Percentiles rank a stretch among this genome's conserved stretches.
phyloP scores from a whole-genome alignment of 768 basidiomycete genomes.

The Serendipita indica region DNA sequence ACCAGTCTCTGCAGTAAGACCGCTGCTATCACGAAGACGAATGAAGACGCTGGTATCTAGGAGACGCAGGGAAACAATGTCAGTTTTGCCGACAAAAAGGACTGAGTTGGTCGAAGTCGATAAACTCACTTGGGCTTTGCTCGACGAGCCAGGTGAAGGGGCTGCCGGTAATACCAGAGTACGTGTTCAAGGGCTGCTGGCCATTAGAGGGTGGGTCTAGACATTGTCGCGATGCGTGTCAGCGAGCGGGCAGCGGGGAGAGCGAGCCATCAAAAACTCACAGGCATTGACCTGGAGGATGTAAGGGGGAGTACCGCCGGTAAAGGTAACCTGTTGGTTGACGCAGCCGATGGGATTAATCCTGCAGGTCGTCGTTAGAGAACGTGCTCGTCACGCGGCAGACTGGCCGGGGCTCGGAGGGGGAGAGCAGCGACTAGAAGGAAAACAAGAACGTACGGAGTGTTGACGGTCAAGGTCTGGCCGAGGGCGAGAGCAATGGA shows the following conservation, averaged over 20 bases:
- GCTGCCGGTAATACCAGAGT: not conserved
- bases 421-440: not conserved
- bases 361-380: not conserved
- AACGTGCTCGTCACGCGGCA: not conserved
- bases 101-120: not conserved
- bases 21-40: not conserved
- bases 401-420: too few relatives aligned
- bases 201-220: not conserved
- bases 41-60: not conserved
- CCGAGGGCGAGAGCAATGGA: not conserved
- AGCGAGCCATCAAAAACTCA: not conserved
- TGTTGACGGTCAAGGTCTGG: not conserved
- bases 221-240: not conserved
- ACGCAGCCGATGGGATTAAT: not conserved
- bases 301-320: not conserved
- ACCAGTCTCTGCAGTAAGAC: not conserved
- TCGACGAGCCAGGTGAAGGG: not conserved
- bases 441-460: not conserved
- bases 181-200: not conserved
- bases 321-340: not conserved
- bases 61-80: not conserved
- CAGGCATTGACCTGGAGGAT: not conserved
- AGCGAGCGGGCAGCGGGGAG: not conserved
- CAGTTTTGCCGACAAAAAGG: not conserved
- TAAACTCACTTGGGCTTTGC: not conserved